Conservation (phyloP, 495 filamentous ascomycete genomes). For the Trichocladium antarcticum region DNA sequence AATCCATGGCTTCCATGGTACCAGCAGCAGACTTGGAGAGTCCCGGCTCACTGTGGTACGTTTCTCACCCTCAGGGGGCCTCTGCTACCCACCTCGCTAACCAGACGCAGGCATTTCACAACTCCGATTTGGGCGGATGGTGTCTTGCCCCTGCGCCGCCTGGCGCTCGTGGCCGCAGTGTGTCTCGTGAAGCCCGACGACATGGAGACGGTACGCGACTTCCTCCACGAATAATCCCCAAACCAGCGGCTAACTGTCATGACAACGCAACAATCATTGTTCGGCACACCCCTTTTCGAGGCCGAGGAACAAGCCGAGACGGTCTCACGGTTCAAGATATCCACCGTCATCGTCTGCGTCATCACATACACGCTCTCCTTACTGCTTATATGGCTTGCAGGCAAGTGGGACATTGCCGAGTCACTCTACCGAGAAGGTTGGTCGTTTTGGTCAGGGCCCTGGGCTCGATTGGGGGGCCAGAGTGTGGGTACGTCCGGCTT, state of each 20-base stretch:
- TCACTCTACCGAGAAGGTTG: not conserved
- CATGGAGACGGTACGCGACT: not conserved
- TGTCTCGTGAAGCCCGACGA: not conserved
- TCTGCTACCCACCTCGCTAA: not conserved
- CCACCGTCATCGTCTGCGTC: slow-evolving; percentile 5
- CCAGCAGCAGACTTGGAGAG: not conserved
- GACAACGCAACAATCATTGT: not conserved
- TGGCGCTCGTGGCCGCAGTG: not conserved
- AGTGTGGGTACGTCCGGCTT: not conserved
- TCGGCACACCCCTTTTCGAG: slow-evolving; percentile 3
- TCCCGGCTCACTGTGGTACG: not conserved
- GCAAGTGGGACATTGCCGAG: slow-evolving; percentile 1
- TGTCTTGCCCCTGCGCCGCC: not conserved
- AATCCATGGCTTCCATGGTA: not conserved
- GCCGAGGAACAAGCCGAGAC: not conserved
- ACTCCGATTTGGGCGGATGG: not conserved
- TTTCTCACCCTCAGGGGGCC: too few species aligned
- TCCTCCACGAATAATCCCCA: not conserved
- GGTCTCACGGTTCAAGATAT: slow-evolving; percentile 1
- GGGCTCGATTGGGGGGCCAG: not conserved
- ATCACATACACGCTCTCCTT: slow-evolving; percentile 3
- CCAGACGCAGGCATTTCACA: not conserved
- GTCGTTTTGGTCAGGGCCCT: not conserved
- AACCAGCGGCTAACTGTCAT: slow-evolving; percentile 13
- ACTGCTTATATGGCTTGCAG: slow-evolving; percentile 2